These are phyloP conservation scores for Eremochloa ophiuroides DNA, from an alignment of 176 grass and related monocot genomes.

Conservation along the genomic window DNA sequence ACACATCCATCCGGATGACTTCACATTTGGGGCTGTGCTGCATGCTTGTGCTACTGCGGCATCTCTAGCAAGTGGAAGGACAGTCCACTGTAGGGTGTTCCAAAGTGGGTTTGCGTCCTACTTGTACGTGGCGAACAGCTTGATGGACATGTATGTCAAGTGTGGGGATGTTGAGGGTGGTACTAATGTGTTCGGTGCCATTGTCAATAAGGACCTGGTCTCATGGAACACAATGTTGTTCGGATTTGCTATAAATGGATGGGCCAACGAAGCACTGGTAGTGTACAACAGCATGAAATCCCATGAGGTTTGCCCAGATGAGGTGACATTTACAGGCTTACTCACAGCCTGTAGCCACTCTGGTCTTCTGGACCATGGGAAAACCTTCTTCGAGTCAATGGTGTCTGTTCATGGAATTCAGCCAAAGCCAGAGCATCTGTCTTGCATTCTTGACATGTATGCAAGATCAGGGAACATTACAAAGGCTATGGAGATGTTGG, in stretches of 20 bases:
- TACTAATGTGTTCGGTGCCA: constrained; percentile 27
- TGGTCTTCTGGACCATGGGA: constrained; percentile 47
- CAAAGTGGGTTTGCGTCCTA: constrained; percentile 32
- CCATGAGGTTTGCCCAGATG: constrained; percentile 23
- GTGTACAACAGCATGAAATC: constrained; percentile 39
- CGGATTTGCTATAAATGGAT: constrained; percentile 48
- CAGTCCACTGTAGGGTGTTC: constrained; percentile 44
- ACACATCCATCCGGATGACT: constrained; percentile 41
- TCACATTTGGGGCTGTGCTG: constrained; percentile 48
- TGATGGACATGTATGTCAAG: constrained; percentile 71
- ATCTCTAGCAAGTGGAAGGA: constrained; percentile 40
- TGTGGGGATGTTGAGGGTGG: constrained; percentile 42
- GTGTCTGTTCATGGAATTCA: constrained; percentile 26
- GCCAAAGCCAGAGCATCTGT: constrained; percentile 44
- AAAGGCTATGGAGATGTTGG: constrained; percentile 31
- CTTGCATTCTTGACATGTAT: constrained; percentile 63
- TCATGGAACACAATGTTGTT: constrained; percentile 74
- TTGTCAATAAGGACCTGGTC: constrained; percentile 39
- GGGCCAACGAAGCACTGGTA: constrained; percentile 15
- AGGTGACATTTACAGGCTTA: constrained; percentile 52
- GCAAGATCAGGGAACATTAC: constrained; percentile 37
- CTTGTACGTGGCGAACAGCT: constrained; percentile 58
- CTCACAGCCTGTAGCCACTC: constrained; percentile 62
- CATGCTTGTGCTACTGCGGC: constrained; percentile 39
- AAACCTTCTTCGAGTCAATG: constrained; percentile 44